Evolutionary conservation across 78 protist species (phyloP).

Genomic region (Dictyostelium purpureum): DNA sequence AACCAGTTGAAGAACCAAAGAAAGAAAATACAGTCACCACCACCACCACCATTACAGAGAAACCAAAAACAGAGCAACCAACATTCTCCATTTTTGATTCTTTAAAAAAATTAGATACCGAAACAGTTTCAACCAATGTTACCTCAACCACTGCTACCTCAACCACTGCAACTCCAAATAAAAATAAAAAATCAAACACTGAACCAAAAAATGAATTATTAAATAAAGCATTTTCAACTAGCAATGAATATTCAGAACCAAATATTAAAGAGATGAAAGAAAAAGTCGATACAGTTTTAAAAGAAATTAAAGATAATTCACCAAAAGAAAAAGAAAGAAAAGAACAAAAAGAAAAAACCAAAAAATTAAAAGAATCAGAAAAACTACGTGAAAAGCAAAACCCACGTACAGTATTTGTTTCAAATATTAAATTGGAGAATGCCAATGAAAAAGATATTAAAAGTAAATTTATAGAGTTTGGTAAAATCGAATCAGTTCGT

Average conservation of each 20-base stretch:
- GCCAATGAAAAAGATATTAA: neutral
- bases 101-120: neutral
- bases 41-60: neutral
- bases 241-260: slow-evolving; percentile 12
- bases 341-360: neutral
- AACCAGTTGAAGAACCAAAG: neutral
- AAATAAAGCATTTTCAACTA: slow-evolving; percentile 14
- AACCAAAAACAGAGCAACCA: too few species aligned
- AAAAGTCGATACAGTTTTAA: neutral
- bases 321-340: neutral
- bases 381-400: slow-evolving; percentile 1
- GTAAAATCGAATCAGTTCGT: slow-evolving; percentile 4
- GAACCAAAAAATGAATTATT: neutral
- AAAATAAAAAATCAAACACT: neutral
- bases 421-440: slow-evolving; percentile 27
- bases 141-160: slow-evolving; percentile 10
- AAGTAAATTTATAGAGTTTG: slow-evolving; percentile 16
- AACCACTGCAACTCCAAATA: neutral
- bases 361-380: neutral
- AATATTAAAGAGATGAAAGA: neutral
- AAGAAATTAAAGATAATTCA: neutral
- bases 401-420: slow-evolving; percentile 34
- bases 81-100: too few species aligned
- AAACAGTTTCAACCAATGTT: neutral
- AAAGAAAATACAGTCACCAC: neutral